These are phyloP conservation scores for Leptosphaerulina australis DNA, from an alignment of 2,329 filamentous ascomycete genomes.

Conservation along the genomic window DNA sequence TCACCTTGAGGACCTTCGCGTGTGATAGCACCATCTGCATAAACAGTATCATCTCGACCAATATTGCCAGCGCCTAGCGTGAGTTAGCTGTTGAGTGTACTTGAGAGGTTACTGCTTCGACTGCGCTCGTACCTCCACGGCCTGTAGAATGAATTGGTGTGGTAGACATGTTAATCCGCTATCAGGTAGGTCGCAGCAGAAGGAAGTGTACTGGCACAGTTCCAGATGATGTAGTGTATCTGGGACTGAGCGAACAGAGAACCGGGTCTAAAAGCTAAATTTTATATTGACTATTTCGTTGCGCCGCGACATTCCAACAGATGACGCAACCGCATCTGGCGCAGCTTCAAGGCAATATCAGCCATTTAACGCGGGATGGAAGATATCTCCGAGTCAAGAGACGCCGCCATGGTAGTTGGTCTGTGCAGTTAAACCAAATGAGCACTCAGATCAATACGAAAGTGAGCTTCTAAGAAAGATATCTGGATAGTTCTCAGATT, in stretches of 20 bases:
- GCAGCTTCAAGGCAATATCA: conserved; percentile 12
- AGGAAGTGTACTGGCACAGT: conserved; percentile 16
- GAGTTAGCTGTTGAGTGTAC: conserved; percentile 14
- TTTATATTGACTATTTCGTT: conserved; percentile 45
- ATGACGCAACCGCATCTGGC: conserved; percentile 38
- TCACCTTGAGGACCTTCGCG: conserved; percentile 54
- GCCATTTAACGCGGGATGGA: conserved; percentile 40
- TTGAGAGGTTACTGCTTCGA: not conserved
- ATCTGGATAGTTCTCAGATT: conserved; percentile 17
- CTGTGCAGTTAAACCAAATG: conserved; percentile 21
- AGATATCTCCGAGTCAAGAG: conserved; percentile 20
- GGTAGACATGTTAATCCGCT: conserved; percentile 33
- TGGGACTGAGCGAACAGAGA: conserved; percentile 7
- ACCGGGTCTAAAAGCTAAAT: conserved; percentile 18
- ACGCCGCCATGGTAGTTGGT: conserved; percentile 24
- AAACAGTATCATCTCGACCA: conserved; percentile 56
- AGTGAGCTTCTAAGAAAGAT: conserved; percentile 23
- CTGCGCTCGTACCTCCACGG: conserved; percentile 57
- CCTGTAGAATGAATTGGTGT: conserved; percentile 60
- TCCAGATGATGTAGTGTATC: conserved; percentile 16
- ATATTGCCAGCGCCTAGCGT: conserved; percentile 64
- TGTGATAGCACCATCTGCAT: conserved; percentile 54
- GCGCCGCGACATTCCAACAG: conserved; percentile 25
- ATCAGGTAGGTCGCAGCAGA: conserved; percentile 8
- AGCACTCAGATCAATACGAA: conserved; percentile 27